Evolutionary conservation across 495 filamentous ascomycete species (phyloP).

Genomic region (Apodospora peruviana): DNA sequence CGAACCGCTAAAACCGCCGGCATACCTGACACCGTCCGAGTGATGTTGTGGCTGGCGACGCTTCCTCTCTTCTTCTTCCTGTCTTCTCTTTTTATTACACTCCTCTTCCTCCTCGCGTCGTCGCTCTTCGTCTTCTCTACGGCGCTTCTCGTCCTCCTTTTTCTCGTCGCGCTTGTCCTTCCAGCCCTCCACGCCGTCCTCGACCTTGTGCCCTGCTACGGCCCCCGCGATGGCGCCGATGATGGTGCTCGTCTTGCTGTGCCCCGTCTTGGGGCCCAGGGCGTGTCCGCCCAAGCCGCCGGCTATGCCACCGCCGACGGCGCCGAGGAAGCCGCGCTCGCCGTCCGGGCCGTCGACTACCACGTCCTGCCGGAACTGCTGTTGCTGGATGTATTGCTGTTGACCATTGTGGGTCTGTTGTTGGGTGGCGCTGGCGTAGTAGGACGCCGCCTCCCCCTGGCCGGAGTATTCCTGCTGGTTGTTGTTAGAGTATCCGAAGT

Average conservation of each 20-base stretch:
- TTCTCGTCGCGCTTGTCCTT: conserved; percentile 32
- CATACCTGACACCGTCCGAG: conserved; percentile 11
- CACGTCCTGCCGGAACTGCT: neutral
- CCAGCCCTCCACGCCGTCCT: conserved; percentile 31
- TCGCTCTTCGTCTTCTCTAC: conserved; percentile 9
- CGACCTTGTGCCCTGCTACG: conserved; percentile 30
- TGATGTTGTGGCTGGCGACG: conserved; percentile 1
- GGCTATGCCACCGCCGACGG: conserved; percentile 25
- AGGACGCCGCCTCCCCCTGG: conserved; percentile 11
- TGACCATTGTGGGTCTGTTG: too few species aligned
- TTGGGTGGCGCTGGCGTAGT: neutral
- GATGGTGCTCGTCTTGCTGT: conserved; percentile 20
- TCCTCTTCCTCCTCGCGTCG: neutral
- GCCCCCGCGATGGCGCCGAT: conserved; percentile 31
- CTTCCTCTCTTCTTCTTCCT: neutral
- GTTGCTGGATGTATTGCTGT: neutral
- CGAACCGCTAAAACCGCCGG: conserved; percentile 27
- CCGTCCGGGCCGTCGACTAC: conserved; percentile 14
- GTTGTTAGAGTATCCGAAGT: conserved; percentile 5
- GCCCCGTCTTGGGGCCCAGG: conserved; percentile 27
- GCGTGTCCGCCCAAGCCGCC: conserved; percentile 31
- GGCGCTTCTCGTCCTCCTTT: conserved; percentile 10
- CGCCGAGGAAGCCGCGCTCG: conserved; percentile 31
- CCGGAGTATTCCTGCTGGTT: conserved; percentile 1
- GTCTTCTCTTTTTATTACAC: neutral